Base-by-base conservation (phyloP, 2,329 filamentous ascomycete species). In the Talaromyces sp. region DNA sequence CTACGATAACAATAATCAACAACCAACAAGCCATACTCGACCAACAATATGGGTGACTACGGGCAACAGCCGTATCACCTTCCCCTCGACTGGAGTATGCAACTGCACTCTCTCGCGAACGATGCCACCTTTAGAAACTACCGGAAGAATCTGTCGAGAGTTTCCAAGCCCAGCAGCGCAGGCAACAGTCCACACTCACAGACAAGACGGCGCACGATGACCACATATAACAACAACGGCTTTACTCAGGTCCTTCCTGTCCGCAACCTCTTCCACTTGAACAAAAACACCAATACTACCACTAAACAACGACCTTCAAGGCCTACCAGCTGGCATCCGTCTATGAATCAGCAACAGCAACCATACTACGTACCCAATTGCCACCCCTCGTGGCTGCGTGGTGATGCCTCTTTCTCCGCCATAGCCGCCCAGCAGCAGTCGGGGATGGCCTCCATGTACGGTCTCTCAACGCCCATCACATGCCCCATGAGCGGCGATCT, bases 321-420 rank as follows among this genome's bases (percentile, higher is more conserved):
- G 49, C 90, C 90, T 6, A 81, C 91, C 54, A 92, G 90, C 81
- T 93, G 90, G 90, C 90, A 93, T 74, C 89, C 90, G 2, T 85
- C 85, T 24, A 85, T 88, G 10, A 82, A 59, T 22, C 56, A 59
- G 37, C 39, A 59, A 65, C 75, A 76, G 64, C 50, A 43, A 33
- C 24, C 59, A 24, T 66, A 62, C 59, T 61, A 64, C 22, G 37
- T 45, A 37, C 58, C 47, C 16, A 66, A 54, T 43, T 62, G 57
- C 54, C 60, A 67, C 59, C 63, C 66, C 13, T 63, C 63, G 19
- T 66, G 60, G 60, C 22, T 66, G 43, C 39, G 60, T 31, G 27
- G 37, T 33, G 60, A 58, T 49, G 35, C 47, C 35, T 31, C 58
- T 58, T 24, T 45, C 24, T 13, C 22, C 22, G 27, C 27, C 45